These are phyloP conservation scores for Jamesozyma spencerorum DNA, from an alignment of 805 yeast genomes.

Conservation along the genomic window DNA sequence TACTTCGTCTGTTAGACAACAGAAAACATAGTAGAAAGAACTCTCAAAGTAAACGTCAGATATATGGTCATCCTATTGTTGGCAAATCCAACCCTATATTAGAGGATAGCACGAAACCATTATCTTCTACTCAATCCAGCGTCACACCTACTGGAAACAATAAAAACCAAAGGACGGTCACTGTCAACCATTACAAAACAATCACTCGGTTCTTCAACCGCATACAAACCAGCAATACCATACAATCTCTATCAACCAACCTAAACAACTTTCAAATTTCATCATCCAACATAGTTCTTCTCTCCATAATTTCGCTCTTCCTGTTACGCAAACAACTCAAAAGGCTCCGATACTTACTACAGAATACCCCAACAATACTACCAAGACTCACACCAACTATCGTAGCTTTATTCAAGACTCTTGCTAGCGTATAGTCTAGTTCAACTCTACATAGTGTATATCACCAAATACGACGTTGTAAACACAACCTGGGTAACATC, in stretches of 20 bases:
- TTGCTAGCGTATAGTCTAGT: conserved; percentile 6
- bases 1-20: conserved; percentile 6
- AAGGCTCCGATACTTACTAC: background rate
- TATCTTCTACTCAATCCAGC: no score
- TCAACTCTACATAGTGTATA: no score
- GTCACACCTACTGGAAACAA: no score
- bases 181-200: no score
- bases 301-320: background rate
- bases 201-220: no score
- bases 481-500: background rate
- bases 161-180: no score
- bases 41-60: no score
- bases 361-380: background rate
- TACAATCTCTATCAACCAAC: background rate
- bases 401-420: conserved; percentile 2
- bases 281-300: background rate
- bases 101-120: no score
- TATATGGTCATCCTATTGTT: no score
- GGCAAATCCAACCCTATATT: no score
- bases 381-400: conserved; percentile 1
- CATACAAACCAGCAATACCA: background rate
- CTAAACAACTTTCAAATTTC: background rate
- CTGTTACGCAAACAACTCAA: background rate
- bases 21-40: background rate
- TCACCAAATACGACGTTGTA: no score